phyloP scores from a whole-genome alignment of 169 alveolate species.

The Amoebophrya sp. region DNA sequence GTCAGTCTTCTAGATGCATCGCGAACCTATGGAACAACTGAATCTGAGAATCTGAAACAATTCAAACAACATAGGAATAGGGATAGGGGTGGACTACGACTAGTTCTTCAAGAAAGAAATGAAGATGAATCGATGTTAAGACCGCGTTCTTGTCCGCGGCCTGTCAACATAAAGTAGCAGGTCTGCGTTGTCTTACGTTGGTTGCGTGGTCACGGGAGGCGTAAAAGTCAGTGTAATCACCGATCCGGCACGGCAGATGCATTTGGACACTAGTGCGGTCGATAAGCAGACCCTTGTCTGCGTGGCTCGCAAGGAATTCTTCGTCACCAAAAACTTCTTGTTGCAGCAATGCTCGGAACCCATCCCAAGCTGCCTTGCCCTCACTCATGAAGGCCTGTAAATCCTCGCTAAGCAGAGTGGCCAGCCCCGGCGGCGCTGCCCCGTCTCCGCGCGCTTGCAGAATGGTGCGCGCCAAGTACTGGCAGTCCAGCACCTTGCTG shows the following conservation, averaged over 20 bases:
- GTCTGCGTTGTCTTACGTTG: conserved; percentile 39
- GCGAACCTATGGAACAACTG: neutral
- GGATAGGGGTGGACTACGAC: neutral
- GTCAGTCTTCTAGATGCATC: neutral
- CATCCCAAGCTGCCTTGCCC: neutral
- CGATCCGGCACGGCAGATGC: conserved; percentile 61
- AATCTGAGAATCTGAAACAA: neutral
- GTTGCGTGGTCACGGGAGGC: conserved; percentile 70
- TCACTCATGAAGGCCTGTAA: neutral
- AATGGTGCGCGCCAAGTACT: neutral
- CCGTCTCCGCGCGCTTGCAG: too few species aligned
- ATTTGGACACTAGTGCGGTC: conserved; percentile 46
- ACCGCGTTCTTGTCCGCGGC: neutral
- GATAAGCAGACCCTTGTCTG: neutral
- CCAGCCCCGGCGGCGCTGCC: too few species aligned
- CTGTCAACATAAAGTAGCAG: neutral
- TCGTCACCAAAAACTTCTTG: neutral
- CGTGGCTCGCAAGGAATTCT: neutral
- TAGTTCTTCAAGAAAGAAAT: neutral
- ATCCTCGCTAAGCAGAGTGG: too few species aligned
- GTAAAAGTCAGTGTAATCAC: conserved; percentile 76
- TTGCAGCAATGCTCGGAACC: neutral
- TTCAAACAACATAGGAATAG: conserved; percentile 34
- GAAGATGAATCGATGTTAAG: neutral
- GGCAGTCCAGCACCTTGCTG: neutral